These are phyloP conservation scores for Pseudocohnilembus persalinus DNA, from an alignment of 169 alveolate genomes.

Conservation along the genomic window DNA sequence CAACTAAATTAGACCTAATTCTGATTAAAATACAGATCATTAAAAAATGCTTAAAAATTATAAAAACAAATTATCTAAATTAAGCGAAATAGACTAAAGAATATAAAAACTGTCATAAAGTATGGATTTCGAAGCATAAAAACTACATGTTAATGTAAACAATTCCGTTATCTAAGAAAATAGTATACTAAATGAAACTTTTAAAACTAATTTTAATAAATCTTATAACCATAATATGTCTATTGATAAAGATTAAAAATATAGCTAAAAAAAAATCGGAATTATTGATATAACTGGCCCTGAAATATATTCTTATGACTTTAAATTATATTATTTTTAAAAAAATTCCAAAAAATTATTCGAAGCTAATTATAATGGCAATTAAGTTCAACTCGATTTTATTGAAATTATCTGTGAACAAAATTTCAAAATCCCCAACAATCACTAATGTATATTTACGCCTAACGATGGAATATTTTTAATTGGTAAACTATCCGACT, in stretches of 20 bases:
- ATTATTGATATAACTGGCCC: background rate
- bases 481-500: background rate
- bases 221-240: no score
- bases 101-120: no score
- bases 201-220: no score
- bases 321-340: no score
- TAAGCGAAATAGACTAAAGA: background rate
- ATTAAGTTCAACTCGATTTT: background rate
- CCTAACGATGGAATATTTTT: background rate
- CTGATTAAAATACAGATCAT: no score
- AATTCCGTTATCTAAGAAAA: no score
- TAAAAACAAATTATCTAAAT: no score
- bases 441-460: background rate
- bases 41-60: no score
- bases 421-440: background rate
- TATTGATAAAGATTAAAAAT: no score
- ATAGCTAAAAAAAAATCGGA: no score
- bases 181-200: no score
- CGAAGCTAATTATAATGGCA: background rate
- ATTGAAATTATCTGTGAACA: background rate
- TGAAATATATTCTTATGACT: background rate
- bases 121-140: background rate
- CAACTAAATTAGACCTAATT: no score
- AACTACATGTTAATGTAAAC: background rate
- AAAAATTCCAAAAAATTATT: background rate